Evolutionary conservation across 805 yeast species (phyloP), one percentile per base, ranked within the genome.

Genomic region (Allodekkera sacchari): DNA sequence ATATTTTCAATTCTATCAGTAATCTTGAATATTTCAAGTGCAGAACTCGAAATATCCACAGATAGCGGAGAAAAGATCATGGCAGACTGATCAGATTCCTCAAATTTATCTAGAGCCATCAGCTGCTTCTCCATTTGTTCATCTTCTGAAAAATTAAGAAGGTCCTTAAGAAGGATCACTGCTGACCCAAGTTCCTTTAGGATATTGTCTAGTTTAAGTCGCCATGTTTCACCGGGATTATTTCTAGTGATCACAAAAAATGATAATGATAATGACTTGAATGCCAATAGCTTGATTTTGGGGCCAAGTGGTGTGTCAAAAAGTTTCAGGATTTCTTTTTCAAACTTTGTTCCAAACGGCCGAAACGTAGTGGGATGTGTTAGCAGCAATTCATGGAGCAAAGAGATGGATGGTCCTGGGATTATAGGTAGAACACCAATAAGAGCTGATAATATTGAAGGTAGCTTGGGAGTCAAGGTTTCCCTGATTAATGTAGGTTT

Each of bases 401-500:
- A 50, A 10, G 63, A 61, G 19, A 71, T 47, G 17, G 61, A 50
- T 17, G 50, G 44, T 13, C 57, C 55, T 7, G 64, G 59, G 18
- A 64, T 48, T 22, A 66, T 52, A 9, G 64, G 44, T 21, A 57
- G 41, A 3, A 68, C 61, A 4, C 66, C 73, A 34, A 84, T 46
- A 31, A 77, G 62, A 5, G 68, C 52, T 12, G 69, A 55, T 36
- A 84, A 71, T 26, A 81, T 71, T 2, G 65, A 63, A 7, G 83
- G 74, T 35, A 89, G 60, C 44, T 77, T 77, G 6, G 96, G 94
- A 2, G 94, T 83, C 35, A 85, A 66, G 7, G 81, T 61, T 48
- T 87, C 95, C 50, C 96, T 71, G 3, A 89, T 78, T 25, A 89
- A 64, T 1, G 87, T 77, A 1, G 94, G 84, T 48, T 87, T 87